Conservation (phyloP, 2,329 filamentous ascomycete species). For the Alternaria incomplexa region DNA sequence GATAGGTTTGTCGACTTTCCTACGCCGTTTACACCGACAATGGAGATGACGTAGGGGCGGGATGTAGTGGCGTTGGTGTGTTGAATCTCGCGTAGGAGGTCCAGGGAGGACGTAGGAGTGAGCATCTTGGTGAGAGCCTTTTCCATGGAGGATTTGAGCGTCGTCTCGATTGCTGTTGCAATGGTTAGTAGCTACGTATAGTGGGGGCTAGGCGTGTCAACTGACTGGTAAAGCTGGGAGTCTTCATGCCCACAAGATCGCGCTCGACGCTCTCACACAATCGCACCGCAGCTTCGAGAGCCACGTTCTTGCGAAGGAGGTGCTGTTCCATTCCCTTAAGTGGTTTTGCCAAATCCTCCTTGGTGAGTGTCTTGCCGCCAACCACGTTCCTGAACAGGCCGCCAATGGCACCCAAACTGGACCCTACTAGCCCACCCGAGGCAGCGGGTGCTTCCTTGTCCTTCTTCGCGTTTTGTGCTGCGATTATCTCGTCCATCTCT, state of each 20-base stretch:
- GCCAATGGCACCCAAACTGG: constrained; percentile 80
- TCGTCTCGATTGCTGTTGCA: constrained; percentile 71
- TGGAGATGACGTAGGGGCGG: constrained; percentile 95
- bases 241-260: constrained; percentile 89
- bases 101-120: constrained; percentile 91
- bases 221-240: constrained; percentile 81
- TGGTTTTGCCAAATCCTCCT: constrained; percentile 86
- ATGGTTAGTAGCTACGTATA: constrained; percentile 13
- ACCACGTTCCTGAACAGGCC: constrained; percentile 94
- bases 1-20: constrained; percentile 97
- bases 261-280: constrained; percentile 90
- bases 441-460: constrained; percentile 31
- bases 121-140: constrained; percentile 92
- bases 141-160: constrained; percentile 86
- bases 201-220: not conserved
- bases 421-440: constrained; percentile 71
- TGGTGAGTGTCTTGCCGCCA: constrained; percentile 89
- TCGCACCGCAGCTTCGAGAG: constrained; percentile 88
- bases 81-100: constrained; percentile 92
- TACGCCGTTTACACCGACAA: constrained; percentile 97
- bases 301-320: constrained; percentile 92
- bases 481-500: constrained; percentile 88
- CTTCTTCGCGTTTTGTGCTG: constrained; percentile 71
- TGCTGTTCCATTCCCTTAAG: constrained; percentile 97
- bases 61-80: constrained; percentile 66